Conservation (phyloP, 345 rosid genomes). For the Pistacia integerrima region DNA sequence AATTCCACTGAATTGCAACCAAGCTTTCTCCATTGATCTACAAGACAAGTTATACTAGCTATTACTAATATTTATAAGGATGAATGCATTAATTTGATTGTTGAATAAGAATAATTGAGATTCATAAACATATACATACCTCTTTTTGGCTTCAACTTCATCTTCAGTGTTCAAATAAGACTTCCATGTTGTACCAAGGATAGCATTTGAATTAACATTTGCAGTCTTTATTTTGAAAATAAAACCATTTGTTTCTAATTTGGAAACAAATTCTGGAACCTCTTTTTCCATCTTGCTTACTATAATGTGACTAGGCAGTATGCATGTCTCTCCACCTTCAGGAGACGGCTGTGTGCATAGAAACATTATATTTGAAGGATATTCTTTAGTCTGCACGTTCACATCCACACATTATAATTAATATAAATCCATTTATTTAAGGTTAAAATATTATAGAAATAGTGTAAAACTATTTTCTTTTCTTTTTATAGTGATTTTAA, state of each 20-base stretch:
- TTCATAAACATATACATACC: neutral
- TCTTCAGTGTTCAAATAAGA: neutral
- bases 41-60: neutral
- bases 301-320: neutral
- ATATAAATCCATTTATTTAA: too few species aligned
- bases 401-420: too few species aligned
- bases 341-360: neutral
- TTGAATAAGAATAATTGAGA: neutral
- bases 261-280: neutral
- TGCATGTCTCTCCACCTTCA: slow-evolving; percentile 4
- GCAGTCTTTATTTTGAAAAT: neutral
- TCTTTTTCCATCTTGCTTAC: neutral
- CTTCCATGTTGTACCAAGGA: neutral
- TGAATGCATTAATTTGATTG: neutral
- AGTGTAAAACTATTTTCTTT: neutral
- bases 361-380: neutral
- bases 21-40: neutral
- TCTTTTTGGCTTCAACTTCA: neutral
- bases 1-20: neutral
- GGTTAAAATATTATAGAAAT: neutral
- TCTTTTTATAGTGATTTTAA: too few species aligned
- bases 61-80: too few species aligned
- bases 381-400: neutral
- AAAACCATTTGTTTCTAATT: neutral
- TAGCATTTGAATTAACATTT: neutral